phyloP scores from a whole-genome alignment of 2,329 filamentous ascomycete species.

The Fusarium nisikadoi region DNA sequence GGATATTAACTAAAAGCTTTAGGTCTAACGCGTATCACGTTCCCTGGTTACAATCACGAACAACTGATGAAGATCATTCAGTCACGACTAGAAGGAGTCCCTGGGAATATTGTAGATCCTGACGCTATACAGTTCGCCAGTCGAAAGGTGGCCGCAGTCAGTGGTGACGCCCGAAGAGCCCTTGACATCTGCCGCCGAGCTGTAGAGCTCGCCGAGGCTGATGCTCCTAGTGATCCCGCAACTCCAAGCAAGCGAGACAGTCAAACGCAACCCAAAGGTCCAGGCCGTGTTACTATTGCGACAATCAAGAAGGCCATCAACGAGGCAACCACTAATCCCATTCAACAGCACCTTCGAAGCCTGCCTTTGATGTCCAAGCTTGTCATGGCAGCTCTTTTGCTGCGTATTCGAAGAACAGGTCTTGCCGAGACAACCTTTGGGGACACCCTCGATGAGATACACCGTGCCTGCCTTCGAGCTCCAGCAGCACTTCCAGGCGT shows the following conservation, averaged over 20 bases:
- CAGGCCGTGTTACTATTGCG: conserved; percentile 81
- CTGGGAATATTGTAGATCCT: conserved; percentile 87
- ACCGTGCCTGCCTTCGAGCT: conserved; percentile 50
- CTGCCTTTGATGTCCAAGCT: conserved; percentile 86
- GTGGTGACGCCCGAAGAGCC: conserved; percentile 89
- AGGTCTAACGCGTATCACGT: conserved; percentile 91
- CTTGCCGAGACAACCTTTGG: conserved; percentile 88
- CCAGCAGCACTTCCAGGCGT: conserved; percentile 51
- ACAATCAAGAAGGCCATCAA: conserved; percentile 95
- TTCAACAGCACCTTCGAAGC: conserved; percentile 87
- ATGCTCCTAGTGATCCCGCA: conserved; percentile 60
- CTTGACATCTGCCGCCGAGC: conserved; percentile 95
- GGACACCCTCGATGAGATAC: conserved; percentile 84
- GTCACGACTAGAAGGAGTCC: conserved; percentile 88
- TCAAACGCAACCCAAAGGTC: conserved; percentile 42
- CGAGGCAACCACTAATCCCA: conserved; percentile 90
- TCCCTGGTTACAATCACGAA: conserved; percentile 95
- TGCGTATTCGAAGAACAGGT: conserved; percentile 83
- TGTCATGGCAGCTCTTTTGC: conserved; percentile 83
- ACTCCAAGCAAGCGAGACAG: conserved; percentile 70
- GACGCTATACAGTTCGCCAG: conserved; percentile 97
- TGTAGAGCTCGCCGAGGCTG: conserved; percentile 91
- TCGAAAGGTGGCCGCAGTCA: conserved; percentile 95
- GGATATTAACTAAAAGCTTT: neutral
- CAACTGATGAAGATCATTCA: conserved; percentile 98